Evolutionary conservation across 176 grass and related monocot species (phyloP).

Genomic region (Avena sativa): DNA sequence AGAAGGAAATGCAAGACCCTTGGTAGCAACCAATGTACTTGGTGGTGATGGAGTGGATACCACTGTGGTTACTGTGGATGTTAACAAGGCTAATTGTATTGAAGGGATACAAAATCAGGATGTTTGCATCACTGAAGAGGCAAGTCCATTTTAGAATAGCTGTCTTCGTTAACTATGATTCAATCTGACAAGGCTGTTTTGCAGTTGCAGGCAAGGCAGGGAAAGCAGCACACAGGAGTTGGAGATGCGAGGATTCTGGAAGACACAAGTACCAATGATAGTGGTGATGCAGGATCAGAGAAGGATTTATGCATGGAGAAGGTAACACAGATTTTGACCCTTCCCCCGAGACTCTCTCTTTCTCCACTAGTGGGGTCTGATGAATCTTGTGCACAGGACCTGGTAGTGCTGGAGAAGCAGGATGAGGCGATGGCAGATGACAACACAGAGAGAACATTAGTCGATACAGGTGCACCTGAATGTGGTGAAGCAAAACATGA

Average conservation of each 20-base stretch:
- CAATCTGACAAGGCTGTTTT: slow-evolving; percentile 30
- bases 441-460: slow-evolving; percentile 24
- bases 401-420: slow-evolving; percentile 10
- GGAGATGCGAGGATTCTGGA: slow-evolving; percentile 38
- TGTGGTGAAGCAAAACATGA: slow-evolving; percentile 34
- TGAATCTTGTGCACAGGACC: slow-evolving; percentile 35
- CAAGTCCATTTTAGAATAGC: slow-evolving; percentile 34
- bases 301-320: slow-evolving; percentile 40
- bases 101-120: slow-evolving; percentile 30
- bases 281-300: slow-evolving; percentile 22
- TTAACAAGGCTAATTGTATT: slow-evolving; percentile 18
- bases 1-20: slow-evolving; percentile 38
- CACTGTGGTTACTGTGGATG: slow-evolving; percentile 6
- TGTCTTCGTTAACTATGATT: slow-evolving; percentile 21
- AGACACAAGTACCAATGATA: slow-evolving; percentile 23
- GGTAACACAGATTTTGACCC: slow-evolving; percentile 15
- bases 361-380: slow-evolving; percentile 12
- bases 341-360: background rate
- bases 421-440: slow-evolving; percentile 13
- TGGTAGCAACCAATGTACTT: slow-evolving; percentile 29
- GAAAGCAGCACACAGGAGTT: slow-evolving; percentile 31
- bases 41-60: slow-evolving; percentile 7
- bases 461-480: slow-evolving; percentile 31
- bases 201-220: slow-evolving; percentile 38
- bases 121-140: slow-evolving; percentile 18